Evolutionary conservation across 2,329 filamentous ascomycete species (phyloP).

Genomic region (Zopfia rhizophila): DNA sequence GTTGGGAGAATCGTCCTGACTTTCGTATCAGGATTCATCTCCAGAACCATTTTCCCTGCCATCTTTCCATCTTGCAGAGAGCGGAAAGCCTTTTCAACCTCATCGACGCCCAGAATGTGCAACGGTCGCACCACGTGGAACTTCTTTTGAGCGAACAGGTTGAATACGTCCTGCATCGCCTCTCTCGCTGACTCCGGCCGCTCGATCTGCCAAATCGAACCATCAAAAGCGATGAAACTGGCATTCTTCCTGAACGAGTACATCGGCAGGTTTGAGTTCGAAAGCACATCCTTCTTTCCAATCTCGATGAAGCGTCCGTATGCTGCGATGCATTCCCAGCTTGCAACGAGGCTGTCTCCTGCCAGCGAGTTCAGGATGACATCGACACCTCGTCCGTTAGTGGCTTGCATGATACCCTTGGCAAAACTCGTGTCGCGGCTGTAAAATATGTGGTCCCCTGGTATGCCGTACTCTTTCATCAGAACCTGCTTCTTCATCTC

Average conservation of each 20-base stretch:
- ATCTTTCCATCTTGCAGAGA: conserved; percentile 13
- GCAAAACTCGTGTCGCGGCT: conserved; percentile 40
- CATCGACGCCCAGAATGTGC: conserved; percentile 5
- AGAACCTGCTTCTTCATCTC: conserved; percentile 18
- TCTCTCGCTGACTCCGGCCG: too few species aligned
- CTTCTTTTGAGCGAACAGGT: neutral
- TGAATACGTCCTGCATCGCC: too few species aligned
- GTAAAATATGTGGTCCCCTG: conserved; percentile 44
- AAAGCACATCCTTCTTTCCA: conserved; percentile 20
- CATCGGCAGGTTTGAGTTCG: conserved; percentile 17
- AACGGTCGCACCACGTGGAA: neutral
- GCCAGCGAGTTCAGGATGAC: conserved; percentile 35
- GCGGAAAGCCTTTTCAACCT: conserved; percentile 15
- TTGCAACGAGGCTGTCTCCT: conserved; percentile 41
- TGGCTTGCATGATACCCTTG: conserved; percentile 32
- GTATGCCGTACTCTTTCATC: conserved; percentile 32
- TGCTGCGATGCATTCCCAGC: conserved; percentile 57
- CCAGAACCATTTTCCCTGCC: conserved; percentile 1
- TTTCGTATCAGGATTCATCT: neutral
- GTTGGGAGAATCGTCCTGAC: too few species aligned
- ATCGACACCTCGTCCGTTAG: conserved; percentile 38
- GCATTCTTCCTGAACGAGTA: conserved; percentile 5
- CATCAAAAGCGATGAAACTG: neutral
- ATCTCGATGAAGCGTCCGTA: conserved; percentile 25
- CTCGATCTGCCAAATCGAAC: neutral